Evolutionary conservation across 805 yeast species (phyloP).

Genomic region (Yarrowia alimentaria): DNA sequence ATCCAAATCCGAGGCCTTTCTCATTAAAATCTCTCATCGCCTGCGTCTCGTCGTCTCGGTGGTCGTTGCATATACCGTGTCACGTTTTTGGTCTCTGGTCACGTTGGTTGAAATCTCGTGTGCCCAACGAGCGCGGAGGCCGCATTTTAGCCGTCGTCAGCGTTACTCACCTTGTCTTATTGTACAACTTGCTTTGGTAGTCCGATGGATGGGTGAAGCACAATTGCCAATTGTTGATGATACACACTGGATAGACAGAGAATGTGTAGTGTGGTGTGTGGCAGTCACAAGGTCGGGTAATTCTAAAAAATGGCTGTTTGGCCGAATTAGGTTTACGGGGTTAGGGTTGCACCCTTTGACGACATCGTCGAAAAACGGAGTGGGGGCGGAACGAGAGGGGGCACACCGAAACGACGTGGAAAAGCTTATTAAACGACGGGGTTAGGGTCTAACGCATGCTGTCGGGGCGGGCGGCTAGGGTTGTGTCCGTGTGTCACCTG

Average conservation of each 20-base stretch:
- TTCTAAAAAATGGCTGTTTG: slow-evolving; percentile 20
- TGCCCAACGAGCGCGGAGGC: neutral
- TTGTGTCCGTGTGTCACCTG: too few relatives aligned
- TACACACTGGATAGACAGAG: slow-evolving; percentile 5
- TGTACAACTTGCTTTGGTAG: slow-evolving; percentile 3
- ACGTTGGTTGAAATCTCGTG: too few relatives aligned
- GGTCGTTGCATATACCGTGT: too few relatives aligned
- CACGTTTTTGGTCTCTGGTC: too few relatives aligned
- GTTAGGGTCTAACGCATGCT: too few relatives aligned
- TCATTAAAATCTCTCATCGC: too few relatives aligned
- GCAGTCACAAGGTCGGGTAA: slow-evolving; percentile 26
- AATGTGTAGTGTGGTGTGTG: slow-evolving; percentile 20
- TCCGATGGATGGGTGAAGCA: slow-evolving; percentile 18
- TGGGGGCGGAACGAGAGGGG: slow-evolving; percentile 2
- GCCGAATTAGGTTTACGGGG: slow-evolving; percentile 9
- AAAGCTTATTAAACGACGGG: too few relatives aligned
- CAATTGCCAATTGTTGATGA: slow-evolving; percentile 20
- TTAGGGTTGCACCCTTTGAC: neutral
- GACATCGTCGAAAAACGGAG: slow-evolving; percentile 7
- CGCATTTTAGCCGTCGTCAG: too few relatives aligned
- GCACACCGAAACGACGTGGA: neutral
- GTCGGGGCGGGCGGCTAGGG: too few relatives aligned
- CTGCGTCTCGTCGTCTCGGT: too few relatives aligned
- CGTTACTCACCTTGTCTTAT: slow-evolving; percentile 3
- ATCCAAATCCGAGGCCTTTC: too few relatives aligned